Evolutionary conservation across 768 basidiomycete genomes (phyloP).

Genomic region (Tremella fuciformis): DNA sequence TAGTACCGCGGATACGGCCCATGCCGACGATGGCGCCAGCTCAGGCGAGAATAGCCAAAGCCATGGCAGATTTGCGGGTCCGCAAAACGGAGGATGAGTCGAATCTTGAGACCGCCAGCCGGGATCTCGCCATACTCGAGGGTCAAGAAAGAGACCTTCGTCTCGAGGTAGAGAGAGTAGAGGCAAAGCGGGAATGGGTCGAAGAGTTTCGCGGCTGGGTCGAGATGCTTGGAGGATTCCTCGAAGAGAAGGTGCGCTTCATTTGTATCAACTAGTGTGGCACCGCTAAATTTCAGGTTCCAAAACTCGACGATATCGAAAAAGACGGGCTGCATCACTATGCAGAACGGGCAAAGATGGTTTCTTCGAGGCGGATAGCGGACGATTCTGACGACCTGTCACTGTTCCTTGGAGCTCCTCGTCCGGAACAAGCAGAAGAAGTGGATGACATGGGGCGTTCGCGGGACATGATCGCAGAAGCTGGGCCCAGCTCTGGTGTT

Average conservation of each 20-base stretch:
- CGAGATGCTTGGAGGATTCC: conserved; percentile 53
- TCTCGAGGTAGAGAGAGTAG: conserved; percentile 51
- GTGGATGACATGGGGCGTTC: conserved; percentile 65
- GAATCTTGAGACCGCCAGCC: conserved; percentile 40
- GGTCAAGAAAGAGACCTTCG: conserved; percentile 53
- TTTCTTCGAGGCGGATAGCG: conserved; percentile 62
- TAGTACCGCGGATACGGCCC: conserved; percentile 52
- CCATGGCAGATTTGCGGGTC: conserved; percentile 41
- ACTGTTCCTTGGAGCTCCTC: conserved; percentile 62
- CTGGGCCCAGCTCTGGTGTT: conserved; percentile 55
- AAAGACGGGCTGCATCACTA: conserved; percentile 62
- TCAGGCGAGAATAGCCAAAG: conserved; percentile 49
- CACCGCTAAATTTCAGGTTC: conserved; percentile 43
- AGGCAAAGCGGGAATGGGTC: conserved; percentile 55
- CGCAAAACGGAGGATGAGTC: conserved; percentile 40
- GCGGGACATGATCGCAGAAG: conserved; percentile 45
- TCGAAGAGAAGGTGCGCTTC: conserved; percentile 54
- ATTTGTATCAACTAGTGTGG: not conserved
- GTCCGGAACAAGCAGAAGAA: conserved; percentile 53
- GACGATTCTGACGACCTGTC: conserved; percentile 81
- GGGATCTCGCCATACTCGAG: conserved; percentile 49
- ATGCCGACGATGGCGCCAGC: conserved; percentile 51
- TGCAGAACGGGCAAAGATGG: conserved; percentile 69
- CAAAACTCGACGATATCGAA: conserved; percentile 53
- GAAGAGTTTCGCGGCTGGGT: conserved; percentile 54